A percentile compares a stretch with the other conserved stretches of the same genome.
These are phyloP conservation scores for Gracilaria domingensis DNA, from an alignment of 23 red algal genomes.

Conservation along the genomic window DNA sequence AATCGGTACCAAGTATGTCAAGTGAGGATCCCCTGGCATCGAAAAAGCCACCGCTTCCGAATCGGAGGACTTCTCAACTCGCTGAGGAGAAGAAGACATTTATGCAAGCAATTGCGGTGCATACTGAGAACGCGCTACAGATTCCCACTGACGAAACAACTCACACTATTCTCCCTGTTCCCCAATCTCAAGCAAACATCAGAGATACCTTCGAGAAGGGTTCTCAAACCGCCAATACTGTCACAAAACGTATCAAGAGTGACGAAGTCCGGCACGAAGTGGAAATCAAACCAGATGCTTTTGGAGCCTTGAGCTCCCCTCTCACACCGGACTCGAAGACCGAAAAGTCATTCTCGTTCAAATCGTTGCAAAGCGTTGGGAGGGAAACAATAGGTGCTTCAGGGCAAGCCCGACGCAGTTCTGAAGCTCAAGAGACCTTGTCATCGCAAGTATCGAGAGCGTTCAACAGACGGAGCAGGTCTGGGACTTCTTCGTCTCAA, in stretches of 20 bases:
- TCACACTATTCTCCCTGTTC: background rate
- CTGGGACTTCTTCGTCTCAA: background rate
- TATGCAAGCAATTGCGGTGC: slow-evolving; percentile 17
- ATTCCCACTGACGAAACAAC: slow-evolving; percentile 8
- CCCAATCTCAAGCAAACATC: background rate
- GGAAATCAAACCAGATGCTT: slow-evolving; percentile 8
- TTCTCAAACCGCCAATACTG: background rate
- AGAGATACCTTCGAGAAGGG: slow-evolving; percentile 20
- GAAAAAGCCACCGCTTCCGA: slow-evolving; percentile 23
- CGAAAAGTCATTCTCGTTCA: slow-evolving; percentile 35
- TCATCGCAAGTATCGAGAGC: background rate
- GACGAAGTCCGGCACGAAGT: slow-evolving; percentile 3
- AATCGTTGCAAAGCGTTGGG: slow-evolving; percentile 6
- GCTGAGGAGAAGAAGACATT: slow-evolving; percentile 38
- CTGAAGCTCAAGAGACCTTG: background rate
- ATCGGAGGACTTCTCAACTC: slow-evolving; percentile 32
- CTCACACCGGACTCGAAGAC: slow-evolving; percentile 32
- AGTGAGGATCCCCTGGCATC: background rate
- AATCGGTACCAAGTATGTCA: background rate
- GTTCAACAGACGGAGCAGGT: background rate
- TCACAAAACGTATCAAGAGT: background rate
- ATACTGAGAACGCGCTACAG: slow-evolving; percentile 10
- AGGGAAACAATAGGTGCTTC: background rate
- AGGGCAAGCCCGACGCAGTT: too few species aligned
- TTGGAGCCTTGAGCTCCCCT: slow-evolving; percentile 29